These are phyloP conservation scores for Vararia minispora DNA, from an alignment of 768 basidiomycete species.

Conservation along the genomic window DNA sequence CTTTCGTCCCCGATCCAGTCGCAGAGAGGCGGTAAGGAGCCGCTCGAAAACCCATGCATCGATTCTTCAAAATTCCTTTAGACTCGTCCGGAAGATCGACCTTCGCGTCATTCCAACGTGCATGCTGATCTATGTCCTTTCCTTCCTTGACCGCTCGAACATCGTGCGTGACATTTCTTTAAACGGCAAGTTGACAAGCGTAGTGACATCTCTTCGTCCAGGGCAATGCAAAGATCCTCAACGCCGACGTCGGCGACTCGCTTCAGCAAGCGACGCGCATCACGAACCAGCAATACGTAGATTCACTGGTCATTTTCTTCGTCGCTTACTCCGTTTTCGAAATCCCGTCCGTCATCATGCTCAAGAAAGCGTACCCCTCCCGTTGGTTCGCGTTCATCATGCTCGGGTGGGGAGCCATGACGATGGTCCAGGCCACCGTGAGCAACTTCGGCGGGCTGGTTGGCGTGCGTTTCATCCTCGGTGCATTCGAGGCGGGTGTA, in stretches of 20 bases:
- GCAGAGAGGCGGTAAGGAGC: slow-evolving; percentile 4
- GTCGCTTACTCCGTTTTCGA: slow-evolving; percentile 30
- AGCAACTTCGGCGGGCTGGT: slow-evolving; percentile 27
- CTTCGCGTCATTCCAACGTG: background rate
- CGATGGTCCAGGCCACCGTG: slow-evolving; percentile 26
- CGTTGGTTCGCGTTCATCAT: slow-evolving; percentile 30
- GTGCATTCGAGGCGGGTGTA: slow-evolving; percentile 31
- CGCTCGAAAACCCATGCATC: slow-evolving; percentile 5
- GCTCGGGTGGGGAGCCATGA: slow-evolving; percentile 28
- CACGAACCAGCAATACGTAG: slow-evolving; percentile 22
- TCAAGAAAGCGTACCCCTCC: slow-evolving; percentile 26
- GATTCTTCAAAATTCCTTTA: background rate
- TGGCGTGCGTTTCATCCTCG: slow-evolving; percentile 32
- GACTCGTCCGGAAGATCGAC: background rate
- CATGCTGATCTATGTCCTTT: background rate
- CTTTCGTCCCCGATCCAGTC: too few relatives aligned
- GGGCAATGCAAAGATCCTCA: slow-evolving; percentile 25
- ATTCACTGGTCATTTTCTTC: slow-evolving; percentile 28
- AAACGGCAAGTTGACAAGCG: too few relatives aligned
- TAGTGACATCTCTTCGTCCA: slow-evolving; percentile 5
- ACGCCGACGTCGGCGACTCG: slow-evolving; percentile 21
- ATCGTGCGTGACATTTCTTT: slow-evolving; percentile 4
- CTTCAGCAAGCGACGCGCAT: slow-evolving; percentile 20
- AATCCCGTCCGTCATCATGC: slow-evolving; percentile 29
- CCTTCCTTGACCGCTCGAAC: slow-evolving; percentile 20